A percentile compares a stretch with the other conserved stretches of the same genome.
Conservation (phyloP, 176 grass and related monocot genomes). For the Cenchrus americanus region DNA sequence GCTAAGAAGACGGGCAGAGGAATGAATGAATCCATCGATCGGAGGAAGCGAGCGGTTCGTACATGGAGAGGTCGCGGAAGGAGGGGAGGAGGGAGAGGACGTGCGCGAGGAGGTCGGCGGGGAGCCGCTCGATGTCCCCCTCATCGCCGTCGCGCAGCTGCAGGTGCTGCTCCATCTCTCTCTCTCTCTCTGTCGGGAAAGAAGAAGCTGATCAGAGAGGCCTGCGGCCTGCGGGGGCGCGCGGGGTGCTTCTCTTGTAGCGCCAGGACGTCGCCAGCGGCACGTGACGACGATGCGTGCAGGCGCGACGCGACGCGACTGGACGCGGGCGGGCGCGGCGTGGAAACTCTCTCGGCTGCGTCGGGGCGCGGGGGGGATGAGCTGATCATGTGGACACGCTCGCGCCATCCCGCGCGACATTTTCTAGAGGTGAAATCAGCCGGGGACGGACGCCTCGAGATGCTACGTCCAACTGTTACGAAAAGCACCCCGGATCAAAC, state of each 20-base stretch:
- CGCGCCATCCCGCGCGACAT: slow-evolving; percentile 23
- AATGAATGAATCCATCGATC: not conserved
- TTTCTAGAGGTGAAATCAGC: not conserved
- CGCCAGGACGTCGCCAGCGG: slow-evolving; percentile 2
- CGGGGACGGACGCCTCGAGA: not conserved
- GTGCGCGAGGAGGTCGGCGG: slow-evolving; percentile 74
- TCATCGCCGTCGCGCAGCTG: slow-evolving; percentile 17
- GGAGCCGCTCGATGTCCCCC: slow-evolving; percentile 75
- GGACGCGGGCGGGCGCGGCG: slow-evolving; percentile 24
- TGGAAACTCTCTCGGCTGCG: not conserved
- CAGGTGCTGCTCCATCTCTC: not conserved
- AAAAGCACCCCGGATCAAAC: not conserved
- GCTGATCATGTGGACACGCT: slow-evolving; percentile 37
- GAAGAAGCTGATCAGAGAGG: not conserved
- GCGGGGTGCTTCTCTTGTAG: slow-evolving; percentile 28
- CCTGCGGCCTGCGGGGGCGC: not conserved
- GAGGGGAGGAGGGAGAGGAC: slow-evolving; percentile 75
- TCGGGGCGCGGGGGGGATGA: not conserved
- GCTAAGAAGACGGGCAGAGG: not conserved
- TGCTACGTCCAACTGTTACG: slow-evolving; percentile 27
- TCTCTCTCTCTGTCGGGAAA: not conserved
- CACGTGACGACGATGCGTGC: slow-evolving; percentile 39
- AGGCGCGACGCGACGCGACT: not conserved
- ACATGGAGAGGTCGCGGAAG: slow-evolving; percentile 87
- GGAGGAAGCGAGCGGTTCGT: not conserved